Evolutionary conservation across 2,329 filamentous ascomycete genomes (phyloP).

Genomic region (Botrytis paeoniae): DNA sequence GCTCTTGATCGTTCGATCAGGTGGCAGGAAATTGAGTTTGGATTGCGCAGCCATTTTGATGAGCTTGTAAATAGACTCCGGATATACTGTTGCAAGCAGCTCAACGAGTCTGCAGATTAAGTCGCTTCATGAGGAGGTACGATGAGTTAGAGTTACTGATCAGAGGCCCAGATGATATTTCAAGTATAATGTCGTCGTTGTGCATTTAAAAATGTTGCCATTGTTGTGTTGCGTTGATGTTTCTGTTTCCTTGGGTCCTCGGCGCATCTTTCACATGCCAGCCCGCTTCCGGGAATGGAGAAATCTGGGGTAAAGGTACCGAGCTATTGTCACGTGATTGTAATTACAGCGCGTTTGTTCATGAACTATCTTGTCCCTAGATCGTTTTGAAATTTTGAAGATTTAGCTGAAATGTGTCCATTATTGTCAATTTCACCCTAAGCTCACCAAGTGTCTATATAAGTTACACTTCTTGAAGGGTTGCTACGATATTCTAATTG

Average conservation of each 20-base stretch:
- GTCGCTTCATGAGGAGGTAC: slow-evolving; percentile 12
- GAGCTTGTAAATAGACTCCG: slow-evolving; percentile 2
- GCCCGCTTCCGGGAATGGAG: slow-evolving; percentile 12
- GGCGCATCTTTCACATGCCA: slow-evolving; percentile 20
- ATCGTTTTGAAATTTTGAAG: neutral
- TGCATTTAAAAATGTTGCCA: neutral
- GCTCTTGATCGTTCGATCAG: slow-evolving; percentile 61
- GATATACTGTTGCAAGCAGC: slow-evolving; percentile 11
- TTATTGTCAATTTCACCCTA: neutral
- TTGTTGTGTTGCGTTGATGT: slow-evolving; percentile 10
- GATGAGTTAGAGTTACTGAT: neutral
- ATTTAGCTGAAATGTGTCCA: neutral
- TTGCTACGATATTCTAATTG: neutral
- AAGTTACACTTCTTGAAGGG: neutral
- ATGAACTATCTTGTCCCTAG: neutral
- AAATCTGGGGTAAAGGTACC: slow-evolving; percentile 10
- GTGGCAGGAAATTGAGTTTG: slow-evolving; percentile 68
- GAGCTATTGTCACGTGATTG: neutral
- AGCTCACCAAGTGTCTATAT: neutral
- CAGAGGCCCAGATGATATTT: neutral
- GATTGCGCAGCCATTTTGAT: slow-evolving; percentile 68
- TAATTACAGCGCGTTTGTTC: neutral
- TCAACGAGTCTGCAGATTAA: slow-evolving; percentile 10
- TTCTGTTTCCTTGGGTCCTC: slow-evolving; percentile 1
- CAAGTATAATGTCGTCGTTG: neutral